Evolutionary conservation across 106 monocot species (phyloP), one percentile per base, ranked within the genome.

Genomic region (Posidonia australis): DNA sequence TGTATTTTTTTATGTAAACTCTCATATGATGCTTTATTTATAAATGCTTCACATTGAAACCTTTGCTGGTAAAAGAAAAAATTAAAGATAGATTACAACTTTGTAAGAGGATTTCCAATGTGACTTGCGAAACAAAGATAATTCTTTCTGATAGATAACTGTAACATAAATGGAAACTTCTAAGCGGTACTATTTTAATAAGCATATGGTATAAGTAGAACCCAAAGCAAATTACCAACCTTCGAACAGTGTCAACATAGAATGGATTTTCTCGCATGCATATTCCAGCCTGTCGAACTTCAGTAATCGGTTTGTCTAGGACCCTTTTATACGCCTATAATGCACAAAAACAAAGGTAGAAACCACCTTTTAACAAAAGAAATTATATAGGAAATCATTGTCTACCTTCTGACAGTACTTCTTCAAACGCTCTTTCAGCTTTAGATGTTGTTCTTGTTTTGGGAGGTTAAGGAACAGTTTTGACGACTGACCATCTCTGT

Each of bases 201-300:
- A 20, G 54, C 18, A 59, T n/a, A 53, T 53, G 1, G 18, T 1
- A n/a, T 13, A 5, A 53, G 19, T 5, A 28, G 31, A 36, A 59
- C 27, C 16, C 17, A 20, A 25, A 10, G 30, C 59, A 30, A 61
- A n/a, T 42, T 44, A 67, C 72, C 28, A 29, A 94, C 93, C 93
- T 96, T 67, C 96, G 68, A 5, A 96, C 96, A 55, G 96, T 96
- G 70, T 96, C 87, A 46, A 96, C 87, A 72, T 96, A 96, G 60
- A 96, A 96, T 54, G 96, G 78, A 79, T 96, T 96, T 59, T 96
- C 96, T 70, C 96, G 90, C 96, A 96, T 96, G 84, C 96, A 96
- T 73, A 96, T 87, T 55, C 84, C 82, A 62, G 96, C 87, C 81
- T 96, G 87, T 83, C 96, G 75, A 72, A 87, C 74, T 70, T 90